Evolutionary conservation across 192 early-diverging fungal species (phyloP), one percentile per base, ranked within the genome.

Genomic region (Linnemannia hyalina): DNA sequence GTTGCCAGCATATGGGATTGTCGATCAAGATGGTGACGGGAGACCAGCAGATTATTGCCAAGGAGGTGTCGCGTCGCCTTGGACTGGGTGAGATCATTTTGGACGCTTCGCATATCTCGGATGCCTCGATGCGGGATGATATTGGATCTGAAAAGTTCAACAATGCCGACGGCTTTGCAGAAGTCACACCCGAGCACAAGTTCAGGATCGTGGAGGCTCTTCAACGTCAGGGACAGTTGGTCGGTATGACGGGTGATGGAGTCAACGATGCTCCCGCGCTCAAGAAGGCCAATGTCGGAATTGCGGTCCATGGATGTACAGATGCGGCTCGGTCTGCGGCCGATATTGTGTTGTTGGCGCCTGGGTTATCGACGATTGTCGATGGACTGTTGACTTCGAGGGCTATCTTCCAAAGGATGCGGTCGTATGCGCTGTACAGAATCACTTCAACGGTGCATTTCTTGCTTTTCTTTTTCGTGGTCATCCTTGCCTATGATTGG

Each of bases 171-270:
- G 97, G 97, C 68, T 98, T 98, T 89, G 97, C 96, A 26, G 95
- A 98, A 79, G 97, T 98, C 42, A 97, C 96, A 83, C 97, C 97
- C 49, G 97, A 98, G 88, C 96, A 98, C 95, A 98, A 98, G 90
- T 97, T 95, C 90, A 92, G 91, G 52, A 96, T 98, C 22, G 97
- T 98, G 75, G 96, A 98, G 85, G 89, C 95, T 38, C 88, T 98
- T 23, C 97, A 98, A 82, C 94, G 95, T n/a, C 91, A 94, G 80
- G 94, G 94, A 23, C 80, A 93, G 22, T 81, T 95, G 29, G 93
- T 96, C 41, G 95, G 96, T 73, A 97, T 98, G 97, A 98, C 97
- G 40, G 97, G 97, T 75, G 97, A 98, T 89, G 97, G 97, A 85
- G 96, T 98, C 71, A 98, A 98, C 83, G 97, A 98, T 80, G 97